Evolutionary conservation across 495 filamentous ascomycete genomes (phyloP), one percentile per base, ranked within the genome.

Genomic region (Aspergillus baeticus): DNA sequence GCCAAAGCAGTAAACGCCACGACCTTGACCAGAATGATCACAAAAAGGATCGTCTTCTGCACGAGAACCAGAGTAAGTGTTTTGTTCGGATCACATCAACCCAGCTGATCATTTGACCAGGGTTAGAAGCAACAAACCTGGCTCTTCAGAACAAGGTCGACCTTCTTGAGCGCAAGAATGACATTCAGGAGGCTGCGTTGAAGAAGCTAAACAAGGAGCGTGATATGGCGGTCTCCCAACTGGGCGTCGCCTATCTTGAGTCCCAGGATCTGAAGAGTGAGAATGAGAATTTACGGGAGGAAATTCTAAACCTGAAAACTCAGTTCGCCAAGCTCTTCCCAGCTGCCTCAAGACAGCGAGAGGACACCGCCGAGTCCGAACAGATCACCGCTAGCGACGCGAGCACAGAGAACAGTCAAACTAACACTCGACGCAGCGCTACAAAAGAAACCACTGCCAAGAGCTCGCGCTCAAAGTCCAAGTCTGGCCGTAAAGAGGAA

Each of bases 191-290:
- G 48, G 78, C 82, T 15, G 73, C 79, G 6, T 66, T 85, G 37
- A 82, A 81, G 54, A 82, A 81, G 26, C 65, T 88, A 36, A 83
- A 79, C 41, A 76, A 80, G 35, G 87, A 90, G 52, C 76, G 86
- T 36, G 85, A 89, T 59, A 81, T 82, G 49, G 78, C 86, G 6
- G 77, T 87, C 23, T 80, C 80, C 29, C 85, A 89, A 41, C 69
- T 89, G 11, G 83, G 78, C 3, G 76, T 83, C 18, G 84, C 87
- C 11, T 86, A 83, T 49, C 74, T 81, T n/a, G 81, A 81, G 43
- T 75, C 77, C 0, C 84, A 87, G 54, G 83, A 87, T 49, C 67
- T 88, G 15, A 87, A 87, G 69, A 63, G 54, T n/a, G 81, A 83
- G 29, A 84, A 80, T 54, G 74, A 79, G 33, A 68, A 55, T 14